Percentiles rank a stretch among this genome's conserved stretches.
phyloP scores from a whole-genome alignment of 306 rosid species.

The Glycine tomentella region DNA sequence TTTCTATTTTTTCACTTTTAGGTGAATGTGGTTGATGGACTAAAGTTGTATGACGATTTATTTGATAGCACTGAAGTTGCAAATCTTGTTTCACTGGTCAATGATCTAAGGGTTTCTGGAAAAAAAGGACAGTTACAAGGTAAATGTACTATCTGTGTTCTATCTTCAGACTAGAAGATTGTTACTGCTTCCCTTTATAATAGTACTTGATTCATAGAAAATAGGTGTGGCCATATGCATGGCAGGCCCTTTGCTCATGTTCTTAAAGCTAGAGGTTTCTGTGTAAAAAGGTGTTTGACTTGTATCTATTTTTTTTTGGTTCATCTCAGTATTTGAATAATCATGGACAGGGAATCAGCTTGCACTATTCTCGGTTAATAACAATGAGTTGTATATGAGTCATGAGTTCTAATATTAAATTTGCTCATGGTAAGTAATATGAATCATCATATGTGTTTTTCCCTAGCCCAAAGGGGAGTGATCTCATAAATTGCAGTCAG shows the following conservation, averaged over 20 bases:
- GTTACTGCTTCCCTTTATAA: constrained; percentile 11
- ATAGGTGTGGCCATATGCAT: constrained; percentile 11
- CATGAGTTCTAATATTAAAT: not conserved
- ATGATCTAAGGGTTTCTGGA: constrained; percentile 79
- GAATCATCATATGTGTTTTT: constrained; percentile 1
- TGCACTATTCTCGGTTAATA: constrained; percentile 2
- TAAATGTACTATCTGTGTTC: no score
- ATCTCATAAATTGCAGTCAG: not conserved
- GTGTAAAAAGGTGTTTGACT: constrained; percentile 24
- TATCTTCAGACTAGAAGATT: not conserved
- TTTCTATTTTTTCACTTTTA: constrained; percentile 45
- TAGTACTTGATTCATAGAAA: constrained; percentile 10
- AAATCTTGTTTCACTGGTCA: constrained; percentile 68
- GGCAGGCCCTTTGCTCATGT: not conserved
- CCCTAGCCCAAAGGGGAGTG: not conserved
- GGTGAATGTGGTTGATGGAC: constrained; percentile 88
- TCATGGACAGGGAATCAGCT: not conserved
- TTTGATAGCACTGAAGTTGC: constrained; percentile 65
- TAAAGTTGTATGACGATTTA: constrained; percentile 73
- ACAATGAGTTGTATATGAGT: constrained; percentile 14
- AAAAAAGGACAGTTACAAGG: constrained; percentile 83
- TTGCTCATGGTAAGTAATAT: constrained; percentile 18
- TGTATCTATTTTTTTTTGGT: not conserved
- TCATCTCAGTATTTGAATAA: constrained; percentile 23
- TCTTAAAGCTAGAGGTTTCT: not conserved